Evolutionary conservation across 495 filamentous ascomycete genomes (phyloP), one percentile per base, ranked within the genome.

Genomic region (Tetracladium marchalianum): DNA sequence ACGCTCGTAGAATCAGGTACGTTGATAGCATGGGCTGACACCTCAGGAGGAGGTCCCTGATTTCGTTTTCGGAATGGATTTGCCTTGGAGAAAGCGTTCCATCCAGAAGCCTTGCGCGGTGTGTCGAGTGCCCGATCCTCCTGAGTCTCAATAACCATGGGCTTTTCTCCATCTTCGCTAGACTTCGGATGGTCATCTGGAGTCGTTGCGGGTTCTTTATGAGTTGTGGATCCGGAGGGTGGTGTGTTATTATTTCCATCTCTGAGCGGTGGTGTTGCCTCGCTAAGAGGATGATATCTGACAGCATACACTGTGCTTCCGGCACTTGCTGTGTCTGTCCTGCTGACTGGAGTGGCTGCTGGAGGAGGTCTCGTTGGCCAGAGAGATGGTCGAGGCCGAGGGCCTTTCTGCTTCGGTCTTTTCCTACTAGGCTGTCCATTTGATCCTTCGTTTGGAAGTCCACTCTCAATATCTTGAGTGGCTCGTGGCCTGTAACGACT

Each of bases 251-350:
- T 31, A 6, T 17, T 22, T 11, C 15, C 3, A 7, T 55, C 47
- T 8, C n/a, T 58, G 27, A 69, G 63, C 0, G 77, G 68, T 5
- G 70, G 70, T n/a, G 80, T 79, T n/a, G 81, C 70, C 51, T 81
- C 80, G 32, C 75, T 78, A 38, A 82, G 71, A n/a, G 85, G 75
- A 50, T 90, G 84, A 57, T 93, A 89, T 39, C 81, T 79, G 41
- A 95, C 75, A 46, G 82, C 79, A 54, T 95, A 94, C 11, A 92
- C 77, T 2, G 89, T 95, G 62, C 86, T 92, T 37, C 81, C 76
- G 12, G 79, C 78, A 61, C 81, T 85, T 4, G 57, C 49, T 6
- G 57, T 60, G 32, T 60, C 54, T 51, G 57, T 55, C 17, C 57
- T 44, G 43, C 57, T 60, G 22, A 60, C 35, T 10, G 57, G 57